Percentiles rank a stretch among this genome's conserved stretches.
These are phyloP conservation scores for Corylus heterophylla DNA, from an alignment of 306 rosid genomes.

Conservation along the genomic window DNA sequence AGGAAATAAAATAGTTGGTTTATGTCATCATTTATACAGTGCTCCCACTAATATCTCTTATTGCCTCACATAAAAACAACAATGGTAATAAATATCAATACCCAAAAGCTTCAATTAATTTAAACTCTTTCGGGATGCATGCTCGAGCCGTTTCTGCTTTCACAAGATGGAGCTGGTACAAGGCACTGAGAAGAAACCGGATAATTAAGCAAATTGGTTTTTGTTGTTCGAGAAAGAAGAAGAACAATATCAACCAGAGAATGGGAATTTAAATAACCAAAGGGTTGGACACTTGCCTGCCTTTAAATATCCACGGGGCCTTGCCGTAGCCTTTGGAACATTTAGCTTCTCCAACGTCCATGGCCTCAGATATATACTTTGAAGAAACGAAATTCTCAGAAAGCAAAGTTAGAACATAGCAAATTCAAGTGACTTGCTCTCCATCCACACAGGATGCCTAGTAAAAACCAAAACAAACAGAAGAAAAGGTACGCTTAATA, in stretches of 20 bases:
- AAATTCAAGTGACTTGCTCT: background rate
- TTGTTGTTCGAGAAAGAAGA: background rate
- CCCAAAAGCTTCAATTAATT: constrained; percentile 94
- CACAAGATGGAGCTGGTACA: constrained; percentile 92
- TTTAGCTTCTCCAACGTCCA: constrained; percentile 48
- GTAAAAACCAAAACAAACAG: background rate
- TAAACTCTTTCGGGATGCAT: constrained; percentile 80
- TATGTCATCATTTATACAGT: constrained; percentile 2
- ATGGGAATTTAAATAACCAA: background rate
- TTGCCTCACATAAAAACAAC: constrained; percentile 6
- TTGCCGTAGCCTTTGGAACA: constrained; percentile 64
- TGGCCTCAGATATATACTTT: constrained; percentile 15
- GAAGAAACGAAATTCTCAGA: background rate
- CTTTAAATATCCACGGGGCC: constrained; percentile 88
- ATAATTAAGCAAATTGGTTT: background rate
- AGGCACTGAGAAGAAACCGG: constrained; percentile 53
- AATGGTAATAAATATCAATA: constrained; percentile 9
- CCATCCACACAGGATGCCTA: background rate
- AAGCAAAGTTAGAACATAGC: background rate
- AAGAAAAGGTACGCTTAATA: background rate
- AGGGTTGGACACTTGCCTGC: constrained; percentile 52
- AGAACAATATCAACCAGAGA: constrained; percentile 4
- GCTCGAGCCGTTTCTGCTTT: constrained; percentile 76
- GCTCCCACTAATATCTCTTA: constrained; percentile 2
- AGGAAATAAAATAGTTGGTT: background rate